Evolutionary conservation across 495 filamentous ascomycete species (phyloP).

Genomic region (Aspergillus sclerotioniger): DNA sequence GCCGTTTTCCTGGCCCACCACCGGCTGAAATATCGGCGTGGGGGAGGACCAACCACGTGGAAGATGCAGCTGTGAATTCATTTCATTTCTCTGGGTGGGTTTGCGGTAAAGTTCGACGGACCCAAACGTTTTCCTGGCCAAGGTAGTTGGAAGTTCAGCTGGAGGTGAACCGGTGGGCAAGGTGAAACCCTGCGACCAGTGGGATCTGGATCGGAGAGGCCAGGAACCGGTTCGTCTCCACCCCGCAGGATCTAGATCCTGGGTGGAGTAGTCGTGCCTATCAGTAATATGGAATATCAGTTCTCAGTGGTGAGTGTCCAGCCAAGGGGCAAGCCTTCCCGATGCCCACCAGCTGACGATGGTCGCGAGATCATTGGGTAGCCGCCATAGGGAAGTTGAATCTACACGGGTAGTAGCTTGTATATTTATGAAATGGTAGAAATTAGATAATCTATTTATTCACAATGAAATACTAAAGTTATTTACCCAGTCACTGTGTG

Average conservation of each 20-base stretch:
- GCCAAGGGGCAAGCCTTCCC: no score
- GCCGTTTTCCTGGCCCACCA: not conserved
- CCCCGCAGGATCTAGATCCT: not conserved
- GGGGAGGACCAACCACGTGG: constrained; percentile 7
- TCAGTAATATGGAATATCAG: no score
- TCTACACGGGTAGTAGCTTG: no score
- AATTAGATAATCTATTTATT: no score
- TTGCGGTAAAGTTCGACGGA: not conserved
- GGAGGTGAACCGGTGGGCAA: not conserved
- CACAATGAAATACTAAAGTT: no score
- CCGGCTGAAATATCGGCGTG: not conserved
- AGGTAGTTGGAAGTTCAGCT: not conserved
- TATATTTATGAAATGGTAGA: no score
- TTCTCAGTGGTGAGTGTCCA: no score
- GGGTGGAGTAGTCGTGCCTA: not conserved
- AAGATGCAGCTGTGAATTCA: not conserved
- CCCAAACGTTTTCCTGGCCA: not conserved
- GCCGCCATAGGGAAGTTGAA: no score
- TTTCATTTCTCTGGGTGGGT: not conserved
- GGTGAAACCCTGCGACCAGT: not conserved
- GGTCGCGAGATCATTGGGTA: no score
- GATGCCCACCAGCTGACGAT: no score
- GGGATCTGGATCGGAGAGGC: not conserved
- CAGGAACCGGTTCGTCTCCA: not conserved
- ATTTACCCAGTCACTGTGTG: no score